Conservation (phyloP, 2,329 filamentous ascomycete genomes). For the Pyrenophora tritici-repentis region DNA sequence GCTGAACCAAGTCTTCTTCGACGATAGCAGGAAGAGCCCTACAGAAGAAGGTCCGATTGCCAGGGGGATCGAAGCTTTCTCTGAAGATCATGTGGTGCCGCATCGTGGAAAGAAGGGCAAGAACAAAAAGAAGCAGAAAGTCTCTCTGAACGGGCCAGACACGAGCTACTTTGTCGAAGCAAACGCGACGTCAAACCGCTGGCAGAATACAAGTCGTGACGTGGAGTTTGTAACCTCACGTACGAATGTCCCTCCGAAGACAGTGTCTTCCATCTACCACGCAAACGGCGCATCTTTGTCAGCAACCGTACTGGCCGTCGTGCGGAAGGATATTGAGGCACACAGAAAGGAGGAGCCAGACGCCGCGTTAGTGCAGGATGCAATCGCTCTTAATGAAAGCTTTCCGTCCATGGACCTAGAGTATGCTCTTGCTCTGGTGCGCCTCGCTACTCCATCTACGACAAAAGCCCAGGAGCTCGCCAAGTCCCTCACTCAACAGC, state of each 20-base stretch:
- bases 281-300: constrained; percentile 60
- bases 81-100: constrained; percentile 58
- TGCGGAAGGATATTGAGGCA: constrained; percentile 53
- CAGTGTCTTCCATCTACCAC: constrained; percentile 64
- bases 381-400: constrained; percentile 59
- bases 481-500: constrained; percentile 54
- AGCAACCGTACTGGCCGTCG: constrained; percentile 60
- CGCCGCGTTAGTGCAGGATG: constrained; percentile 54
- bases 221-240: constrained; percentile 65
- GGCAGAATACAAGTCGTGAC: constrained; percentile 62
- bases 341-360: constrained; percentile 44
- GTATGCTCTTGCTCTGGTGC: constrained; percentile 59
- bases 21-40: constrained; percentile 63
- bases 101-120: constrained; percentile 51
- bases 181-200: constrained; percentile 55
- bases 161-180: constrained; percentile 32
- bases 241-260: constrained; percentile 53
- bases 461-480: constrained; percentile 65
- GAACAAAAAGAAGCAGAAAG: constrained; percentile 48
- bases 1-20: constrained; percentile 77
- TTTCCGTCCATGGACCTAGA: constrained; percentile 58
- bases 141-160: constrained; percentile 25
- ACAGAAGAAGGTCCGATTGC: constrained; percentile 48
- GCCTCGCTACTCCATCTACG: constrained; percentile 62
- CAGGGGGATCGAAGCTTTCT: constrained; percentile 85